Evolutionary conservation across 208 protist species (phyloP).

Genomic region (Trichomonas gallinae): DNA sequence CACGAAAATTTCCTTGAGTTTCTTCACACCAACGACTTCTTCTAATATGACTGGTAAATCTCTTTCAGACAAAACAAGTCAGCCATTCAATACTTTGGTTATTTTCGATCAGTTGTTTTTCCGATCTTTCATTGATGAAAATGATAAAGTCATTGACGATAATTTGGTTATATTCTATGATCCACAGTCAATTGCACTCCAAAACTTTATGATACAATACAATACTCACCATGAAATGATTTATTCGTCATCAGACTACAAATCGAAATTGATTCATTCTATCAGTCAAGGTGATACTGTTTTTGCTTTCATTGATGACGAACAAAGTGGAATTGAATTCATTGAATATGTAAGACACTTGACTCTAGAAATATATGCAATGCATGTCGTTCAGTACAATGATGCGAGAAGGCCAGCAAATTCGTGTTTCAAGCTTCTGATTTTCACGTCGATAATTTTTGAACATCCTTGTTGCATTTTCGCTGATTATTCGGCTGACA

Average conservation of each 20-base stretch:
- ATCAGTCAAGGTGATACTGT: not conserved
- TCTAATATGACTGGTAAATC: not conserved
- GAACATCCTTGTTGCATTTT: not conserved
- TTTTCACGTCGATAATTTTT: not conserved
- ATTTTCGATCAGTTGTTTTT: not conserved
- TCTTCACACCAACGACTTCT: not conserved
- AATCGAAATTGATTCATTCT: not conserved
- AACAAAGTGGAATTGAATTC: not conserved
- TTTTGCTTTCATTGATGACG: not conserved
- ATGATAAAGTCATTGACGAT: not conserved
- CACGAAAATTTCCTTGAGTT: not conserved
- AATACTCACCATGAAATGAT: not conserved
- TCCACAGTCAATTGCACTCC: not conserved
- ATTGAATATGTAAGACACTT: not conserved
- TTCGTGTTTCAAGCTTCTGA: not conserved
- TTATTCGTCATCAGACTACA: not conserved
- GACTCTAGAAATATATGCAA: not conserved
- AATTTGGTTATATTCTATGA: not conserved
- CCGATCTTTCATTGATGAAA: not conserved
- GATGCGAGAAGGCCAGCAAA: not conserved
- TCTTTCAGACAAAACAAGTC: not conserved
- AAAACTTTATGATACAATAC: not conserved
- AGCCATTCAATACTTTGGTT: not conserved
- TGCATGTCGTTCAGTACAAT: not conserved
- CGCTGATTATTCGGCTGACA: not conserved